Evolutionary conservation across 2,329 filamentous ascomycete genomes (phyloP).

Genomic region (Didymella pinodella): DNA sequence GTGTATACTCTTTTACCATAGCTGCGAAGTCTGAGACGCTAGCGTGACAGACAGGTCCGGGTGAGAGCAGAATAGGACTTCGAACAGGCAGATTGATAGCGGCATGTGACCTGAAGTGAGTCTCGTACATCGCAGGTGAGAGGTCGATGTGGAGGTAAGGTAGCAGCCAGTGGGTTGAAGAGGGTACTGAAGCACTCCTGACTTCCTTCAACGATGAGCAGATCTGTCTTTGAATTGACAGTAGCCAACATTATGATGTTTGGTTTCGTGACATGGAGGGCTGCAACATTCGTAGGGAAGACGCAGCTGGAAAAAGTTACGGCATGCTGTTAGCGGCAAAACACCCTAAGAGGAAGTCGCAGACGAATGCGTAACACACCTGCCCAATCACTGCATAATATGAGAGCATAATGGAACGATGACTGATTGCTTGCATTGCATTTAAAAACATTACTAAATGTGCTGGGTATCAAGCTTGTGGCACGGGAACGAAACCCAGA

Average conservation of each 20-base stretch:
- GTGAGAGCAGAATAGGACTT: constrained; percentile 2
- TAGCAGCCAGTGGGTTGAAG: background rate
- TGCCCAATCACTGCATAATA: background rate
- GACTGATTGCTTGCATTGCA: constrained; percentile 1
- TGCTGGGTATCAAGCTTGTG: constrained; percentile 5
- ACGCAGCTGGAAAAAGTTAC: no score
- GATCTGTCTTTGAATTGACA: background rate
- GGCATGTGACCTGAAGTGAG: background rate
- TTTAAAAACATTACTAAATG: constrained; percentile 7
- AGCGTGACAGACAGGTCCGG: background rate
- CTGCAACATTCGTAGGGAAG: no score
- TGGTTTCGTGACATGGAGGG: background rate
- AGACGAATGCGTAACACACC: background rate
- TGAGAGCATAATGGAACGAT: no score
- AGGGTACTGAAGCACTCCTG: background rate
- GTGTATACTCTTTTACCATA: constrained; percentile 4
- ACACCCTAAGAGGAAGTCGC: background rate
- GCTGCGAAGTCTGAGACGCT: background rate
- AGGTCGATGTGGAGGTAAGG: background rate
- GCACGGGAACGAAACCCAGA: no score
- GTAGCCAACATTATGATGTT: background rate
- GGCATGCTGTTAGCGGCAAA: background rate
- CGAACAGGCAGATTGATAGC: background rate
- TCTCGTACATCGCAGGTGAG: background rate
- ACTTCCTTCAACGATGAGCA: background rate